phyloP scores from a whole-genome alignment of 257 asterid species.

The Nicotiana undulata region DNA sequence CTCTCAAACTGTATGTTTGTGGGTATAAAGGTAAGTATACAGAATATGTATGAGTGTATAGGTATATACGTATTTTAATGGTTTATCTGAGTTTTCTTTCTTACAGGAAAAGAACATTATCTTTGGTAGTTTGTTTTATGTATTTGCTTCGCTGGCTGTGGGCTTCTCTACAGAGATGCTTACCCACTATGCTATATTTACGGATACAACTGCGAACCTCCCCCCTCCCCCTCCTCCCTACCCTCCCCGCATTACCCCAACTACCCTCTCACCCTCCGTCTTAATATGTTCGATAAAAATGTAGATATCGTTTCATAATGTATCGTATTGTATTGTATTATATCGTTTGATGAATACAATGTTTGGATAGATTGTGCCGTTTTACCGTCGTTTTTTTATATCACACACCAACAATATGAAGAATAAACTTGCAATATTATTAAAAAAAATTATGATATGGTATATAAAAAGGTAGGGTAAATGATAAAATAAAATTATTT shows the following conservation, averaged over 20 bases:
- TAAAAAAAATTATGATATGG: too few relatives aligned
- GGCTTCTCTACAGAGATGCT: slow-evolving; percentile 55
- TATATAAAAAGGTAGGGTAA: too few relatives aligned
- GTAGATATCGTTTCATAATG: too few relatives aligned
- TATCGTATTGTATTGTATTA: too few relatives aligned
- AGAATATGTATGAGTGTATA: neutral
- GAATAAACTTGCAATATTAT: too few relatives aligned
- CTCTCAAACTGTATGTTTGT: slow-evolving; percentile 9
- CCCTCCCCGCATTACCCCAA: neutral
- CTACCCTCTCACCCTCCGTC: neutral
- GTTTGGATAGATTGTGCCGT: too few relatives aligned
- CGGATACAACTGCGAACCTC: slow-evolving; percentile 17
- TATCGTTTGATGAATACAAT: too few relatives aligned
- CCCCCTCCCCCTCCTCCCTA: neutral
- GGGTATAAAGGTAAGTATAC: neutral
- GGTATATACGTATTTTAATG: slow-evolving; percentile 6
- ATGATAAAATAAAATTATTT: too few relatives aligned
- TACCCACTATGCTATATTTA: slow-evolving; percentile 42
- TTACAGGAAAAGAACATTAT: slow-evolving; percentile 16
- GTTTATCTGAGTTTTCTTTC: slow-evolving; percentile 24
- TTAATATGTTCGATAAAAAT: neutral
- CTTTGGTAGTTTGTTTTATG: slow-evolving; percentile 32
- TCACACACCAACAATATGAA: too few relatives aligned
- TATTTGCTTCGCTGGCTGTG: slow-evolving; percentile 56
- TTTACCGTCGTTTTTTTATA: too few relatives aligned